These are phyloP conservation scores for Quillaja saponaria DNA, from an alignment of 306 rosid genomes.

Conservation along the genomic window DNA sequence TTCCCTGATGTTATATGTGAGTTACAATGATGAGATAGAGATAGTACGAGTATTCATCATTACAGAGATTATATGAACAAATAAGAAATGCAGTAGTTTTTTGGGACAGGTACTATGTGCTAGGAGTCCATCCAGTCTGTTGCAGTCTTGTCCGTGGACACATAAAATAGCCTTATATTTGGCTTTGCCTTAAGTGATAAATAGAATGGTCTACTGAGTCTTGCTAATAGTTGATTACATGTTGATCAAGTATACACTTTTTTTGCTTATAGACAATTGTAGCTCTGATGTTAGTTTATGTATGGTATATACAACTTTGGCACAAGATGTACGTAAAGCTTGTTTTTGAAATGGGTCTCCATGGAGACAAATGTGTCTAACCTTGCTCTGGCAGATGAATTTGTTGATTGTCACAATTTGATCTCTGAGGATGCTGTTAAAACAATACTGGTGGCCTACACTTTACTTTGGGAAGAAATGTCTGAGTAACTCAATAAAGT, in stretches of 20 bases:
- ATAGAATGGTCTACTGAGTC: background rate
- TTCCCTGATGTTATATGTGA: constrained; percentile 4
- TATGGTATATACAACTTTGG: constrained; percentile 2
- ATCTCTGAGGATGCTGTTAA: constrained; percentile 8
- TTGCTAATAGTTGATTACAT: too few relatives aligned
- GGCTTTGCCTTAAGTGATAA: constrained; percentile 5
- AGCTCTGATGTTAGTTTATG: constrained; percentile 4
- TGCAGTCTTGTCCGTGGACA: constrained; percentile 2
- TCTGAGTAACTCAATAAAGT: background rate
- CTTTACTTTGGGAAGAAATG: background rate
- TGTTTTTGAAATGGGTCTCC: too few relatives aligned
- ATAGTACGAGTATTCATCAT: constrained; percentile 6
- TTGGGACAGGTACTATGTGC: too few relatives aligned
- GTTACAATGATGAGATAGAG: constrained; percentile 12
- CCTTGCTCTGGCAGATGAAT: too few relatives aligned
- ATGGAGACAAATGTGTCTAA: background rate
- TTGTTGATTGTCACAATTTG: constrained; percentile 1
- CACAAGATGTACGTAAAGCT: too few relatives aligned
- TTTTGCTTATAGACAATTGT: background rate
- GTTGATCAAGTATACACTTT: too few relatives aligned
- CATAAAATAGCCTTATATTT: constrained; percentile 11
- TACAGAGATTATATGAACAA: background rate
- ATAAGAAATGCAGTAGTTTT: background rate
- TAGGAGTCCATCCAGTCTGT: constrained; percentile 7
- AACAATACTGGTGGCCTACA: constrained; percentile 1